These are phyloP conservation scores for Arctium minus DNA, from an alignment of 129 eudicot genomes.

Conservation along the genomic window DNA sequence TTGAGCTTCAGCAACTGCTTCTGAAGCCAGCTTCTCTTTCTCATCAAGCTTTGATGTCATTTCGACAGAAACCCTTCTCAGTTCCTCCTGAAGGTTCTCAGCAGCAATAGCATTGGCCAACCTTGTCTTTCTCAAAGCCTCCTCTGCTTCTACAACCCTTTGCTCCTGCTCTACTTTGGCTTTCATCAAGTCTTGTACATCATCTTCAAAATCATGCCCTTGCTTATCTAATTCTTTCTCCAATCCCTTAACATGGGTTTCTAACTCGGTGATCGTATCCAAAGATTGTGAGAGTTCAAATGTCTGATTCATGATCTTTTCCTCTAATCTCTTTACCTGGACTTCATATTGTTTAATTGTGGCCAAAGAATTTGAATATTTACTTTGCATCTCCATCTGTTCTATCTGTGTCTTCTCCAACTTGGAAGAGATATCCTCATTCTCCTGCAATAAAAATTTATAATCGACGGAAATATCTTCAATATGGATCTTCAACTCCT, in stretches of 20 bases:
- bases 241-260: conserved; percentile 52
- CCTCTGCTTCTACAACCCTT: conserved; percentile 68
- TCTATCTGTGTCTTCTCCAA: conserved; percentile 46
- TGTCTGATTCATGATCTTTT: conserved; percentile 42
- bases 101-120: conserved; percentile 35
- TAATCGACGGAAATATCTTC: conserved; percentile 48
- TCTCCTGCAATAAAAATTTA: conserved; percentile 52
- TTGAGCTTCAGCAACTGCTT: conserved; percentile 43
- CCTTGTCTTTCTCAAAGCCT: conserved; percentile 48
- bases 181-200: conserved; percentile 49
- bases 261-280: conserved; percentile 51
- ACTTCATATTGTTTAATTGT: conserved; percentile 43
- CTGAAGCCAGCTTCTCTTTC: conserved; percentile 38
- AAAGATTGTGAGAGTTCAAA: conserved; percentile 49
- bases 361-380: conserved; percentile 44
- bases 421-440: conserved; percentile 37
- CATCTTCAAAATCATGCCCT: conserved; percentile 60
- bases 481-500: conserved; percentile 40
- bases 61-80: conserved; percentile 44
- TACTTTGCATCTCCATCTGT: conserved; percentile 43
- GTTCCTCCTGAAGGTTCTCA: conserved; percentile 61
- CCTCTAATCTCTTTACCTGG: conserved; percentile 61
- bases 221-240: conserved; percentile 70
- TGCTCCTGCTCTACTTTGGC: conserved; percentile 65
- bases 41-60: conserved; percentile 51